Base-by-base conservation (phyloP, 768 basidiomycete species). In the Tulasnella sp. region DNA sequence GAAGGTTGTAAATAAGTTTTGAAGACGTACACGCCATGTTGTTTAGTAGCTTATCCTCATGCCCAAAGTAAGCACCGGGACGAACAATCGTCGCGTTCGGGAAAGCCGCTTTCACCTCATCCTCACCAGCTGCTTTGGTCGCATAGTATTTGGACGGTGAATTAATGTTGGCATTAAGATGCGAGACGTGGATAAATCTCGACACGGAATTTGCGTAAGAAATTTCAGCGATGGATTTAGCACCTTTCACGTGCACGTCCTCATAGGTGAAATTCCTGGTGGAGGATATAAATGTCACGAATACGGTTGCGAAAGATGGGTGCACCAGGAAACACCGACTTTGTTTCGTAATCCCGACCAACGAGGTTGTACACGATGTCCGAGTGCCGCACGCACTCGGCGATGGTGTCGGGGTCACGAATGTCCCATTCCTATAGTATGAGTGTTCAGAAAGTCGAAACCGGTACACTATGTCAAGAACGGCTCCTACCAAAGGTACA, bases 321-420 rank as follows among this genome's bases (percentile, higher is more conserved):
- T 1, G 25, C 15, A 50, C 27, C 14, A 23, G 4, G 59, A 12
- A 32, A 40, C 46, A 67, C 78, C 49, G 64, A 94, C 94, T 94
- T 94, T 59, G 96, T 99, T 73, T 89, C 86, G 67, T 84, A 94
- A 68, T 98, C 88, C 49, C 93, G 75, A 17, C 94, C 92, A 49
- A 87, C 84, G 57, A 97, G 83, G 72, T 97, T 98, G 75, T 92
- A 96, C 19, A 99, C 96, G 4, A 84, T 86, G 68, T 98, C 90
- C 17, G 94, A 97, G 70, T 96, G 91, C 62, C 88, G 77, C 59
- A 98, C 68, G 69, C 92, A 96, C 68, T 97, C 94, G 36, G 81
- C 87, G 63, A 93, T 96, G 66, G 93, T 90, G 49, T 81, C 77
- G 65, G 90, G 86, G 66, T 88, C 84, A 57, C 90, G 79, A 46